Conservation (phyloP, 2,329 filamentous ascomycete species). For the Leptographium flavum region DNA sequence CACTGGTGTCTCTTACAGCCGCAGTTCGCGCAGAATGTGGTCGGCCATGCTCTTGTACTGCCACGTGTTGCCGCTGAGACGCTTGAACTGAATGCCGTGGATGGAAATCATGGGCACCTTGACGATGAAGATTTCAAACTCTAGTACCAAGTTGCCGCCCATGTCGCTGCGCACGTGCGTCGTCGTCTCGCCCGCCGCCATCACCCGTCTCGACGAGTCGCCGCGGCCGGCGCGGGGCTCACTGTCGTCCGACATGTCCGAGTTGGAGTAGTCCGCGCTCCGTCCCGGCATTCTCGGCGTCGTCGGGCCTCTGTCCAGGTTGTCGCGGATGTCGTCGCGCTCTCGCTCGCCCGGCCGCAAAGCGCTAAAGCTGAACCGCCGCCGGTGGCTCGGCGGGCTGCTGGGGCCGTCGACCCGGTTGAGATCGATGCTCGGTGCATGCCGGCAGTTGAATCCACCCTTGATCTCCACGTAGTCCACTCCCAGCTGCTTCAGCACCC, state of each 20-base stretch:
- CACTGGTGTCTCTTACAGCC: constrained; percentile 39
- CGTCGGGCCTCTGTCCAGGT: constrained; percentile 30
- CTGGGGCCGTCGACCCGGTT: constrained; percentile 54
- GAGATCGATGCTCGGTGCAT: constrained; percentile 78
- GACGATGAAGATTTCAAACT: constrained; percentile 94
- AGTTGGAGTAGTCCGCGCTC: constrained; percentile 62
- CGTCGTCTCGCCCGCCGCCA: constrained; percentile 66
- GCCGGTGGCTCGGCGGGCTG: constrained; percentile 49
- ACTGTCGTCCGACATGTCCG: constrained; percentile 73
- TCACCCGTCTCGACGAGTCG: constrained; percentile 22
- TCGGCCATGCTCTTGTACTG: constrained; percentile 98
- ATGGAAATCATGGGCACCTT: constrained; percentile 88
- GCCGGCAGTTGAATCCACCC: constrained; percentile 81
- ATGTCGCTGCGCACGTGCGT: constrained; percentile 86
- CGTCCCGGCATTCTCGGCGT: constrained; percentile 30
- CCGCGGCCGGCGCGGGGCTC: constrained; percentile 38
- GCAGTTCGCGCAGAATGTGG: constrained; percentile 76
- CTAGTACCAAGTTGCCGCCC: constrained; percentile 67
- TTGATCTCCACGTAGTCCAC: constrained; percentile 90
- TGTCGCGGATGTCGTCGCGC: constrained; percentile 56
- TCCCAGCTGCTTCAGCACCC: constrained; percentile 73
- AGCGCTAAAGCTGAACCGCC: constrained; percentile 75
- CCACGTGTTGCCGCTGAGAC: constrained; percentile 89
- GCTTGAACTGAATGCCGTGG: constrained; percentile 97
- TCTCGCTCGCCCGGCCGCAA: constrained; percentile 37